phyloP scores from a whole-genome alignment of 176 grass and related monocot genomes.

The Raddia guianensis region DNA sequence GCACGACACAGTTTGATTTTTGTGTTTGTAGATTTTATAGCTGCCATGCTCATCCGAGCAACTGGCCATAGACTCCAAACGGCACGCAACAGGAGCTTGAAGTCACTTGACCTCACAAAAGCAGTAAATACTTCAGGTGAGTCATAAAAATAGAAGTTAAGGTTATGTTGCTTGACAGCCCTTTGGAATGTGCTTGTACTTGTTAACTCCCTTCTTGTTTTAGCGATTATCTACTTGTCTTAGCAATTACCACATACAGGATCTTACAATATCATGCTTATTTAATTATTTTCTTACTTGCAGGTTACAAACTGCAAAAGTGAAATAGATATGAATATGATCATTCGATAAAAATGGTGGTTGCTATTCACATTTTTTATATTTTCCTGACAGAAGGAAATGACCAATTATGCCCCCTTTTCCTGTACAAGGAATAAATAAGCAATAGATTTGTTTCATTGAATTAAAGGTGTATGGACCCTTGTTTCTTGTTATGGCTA shows the following conservation, averaged over 20 bases:
- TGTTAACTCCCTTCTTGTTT: background rate
- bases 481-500: background rate
- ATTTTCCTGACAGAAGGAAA: background rate
- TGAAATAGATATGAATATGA: background rate
- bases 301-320: constrained; percentile 8
- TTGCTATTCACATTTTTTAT: constrained; percentile 15
- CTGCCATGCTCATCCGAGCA: constrained; percentile 82
- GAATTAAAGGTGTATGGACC: background rate
- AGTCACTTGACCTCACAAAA: constrained; percentile 68
- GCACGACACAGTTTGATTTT: constrained; percentile 89
- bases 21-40: constrained; percentile 95
- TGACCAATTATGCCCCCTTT: background rate
- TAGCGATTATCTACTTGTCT: background rate
- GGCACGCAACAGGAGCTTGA: constrained; percentile 54
- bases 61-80: constrained; percentile 71
- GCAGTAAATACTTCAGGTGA: constrained; percentile 63
- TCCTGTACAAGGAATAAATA: background rate
- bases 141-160: background rate
- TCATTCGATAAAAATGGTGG: background rate
- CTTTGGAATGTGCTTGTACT: background rate
- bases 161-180: background rate
- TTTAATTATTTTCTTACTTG: constrained; percentile 16
- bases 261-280: background rate
- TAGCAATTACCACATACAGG: constrained; percentile 1
- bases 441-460: background rate